Percentiles rank a stretch among this genome's conserved stretches.
Evolutionary conservation across 352 stramenopile species (phyloP).

Genomic region (Pythium scleroteichum): DNA sequence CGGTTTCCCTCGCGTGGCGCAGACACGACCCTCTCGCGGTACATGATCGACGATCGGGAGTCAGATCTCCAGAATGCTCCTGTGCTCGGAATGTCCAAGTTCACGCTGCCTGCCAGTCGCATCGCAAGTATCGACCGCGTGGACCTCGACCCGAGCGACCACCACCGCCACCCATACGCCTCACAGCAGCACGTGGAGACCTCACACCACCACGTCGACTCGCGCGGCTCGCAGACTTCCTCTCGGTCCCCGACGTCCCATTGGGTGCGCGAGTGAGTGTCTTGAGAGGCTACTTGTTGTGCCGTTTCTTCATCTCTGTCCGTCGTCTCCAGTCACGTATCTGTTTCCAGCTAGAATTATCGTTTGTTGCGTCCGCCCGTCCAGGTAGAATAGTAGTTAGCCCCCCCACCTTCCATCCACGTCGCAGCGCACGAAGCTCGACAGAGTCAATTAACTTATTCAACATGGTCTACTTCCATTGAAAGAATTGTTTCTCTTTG

Average conservation of each 20-base stretch:
- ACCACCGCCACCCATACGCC: conserved; percentile 10
- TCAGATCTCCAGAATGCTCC: conserved; percentile 30
- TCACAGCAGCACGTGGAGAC: conserved; percentile 9
- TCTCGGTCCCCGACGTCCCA: conserved; percentile 26
- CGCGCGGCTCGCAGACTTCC: conserved; percentile 14
- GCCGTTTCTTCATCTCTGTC: not conserved
- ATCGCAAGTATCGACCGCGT: conserved; percentile 29
- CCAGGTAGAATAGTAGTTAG: conserved; percentile 11
- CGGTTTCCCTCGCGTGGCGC: conserved; percentile 1
- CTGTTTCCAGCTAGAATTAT: conserved; percentile 20
- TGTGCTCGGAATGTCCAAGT: conserved; percentile 37
- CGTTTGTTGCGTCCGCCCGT: conserved; percentile 20
- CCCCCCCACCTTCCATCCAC: not conserved
- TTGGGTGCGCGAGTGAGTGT: conserved; percentile 30
- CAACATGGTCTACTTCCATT: conserved; percentile 35
- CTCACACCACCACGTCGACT: conserved; percentile 21
- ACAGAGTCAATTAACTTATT: conserved; percentile 26
- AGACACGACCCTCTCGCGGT: conserved; percentile 53
- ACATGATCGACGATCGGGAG: conserved; percentile 50
- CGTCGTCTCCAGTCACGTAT: not conserved
- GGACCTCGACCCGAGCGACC: conserved; percentile 15
- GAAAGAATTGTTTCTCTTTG: conserved; percentile 50
- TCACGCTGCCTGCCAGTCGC: conserved; percentile 25
- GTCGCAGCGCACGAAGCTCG: not conserved
- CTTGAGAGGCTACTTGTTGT: not conserved